Conservation (phyloP, 164 flowering plant genomes). For the Santalum album region DNA sequence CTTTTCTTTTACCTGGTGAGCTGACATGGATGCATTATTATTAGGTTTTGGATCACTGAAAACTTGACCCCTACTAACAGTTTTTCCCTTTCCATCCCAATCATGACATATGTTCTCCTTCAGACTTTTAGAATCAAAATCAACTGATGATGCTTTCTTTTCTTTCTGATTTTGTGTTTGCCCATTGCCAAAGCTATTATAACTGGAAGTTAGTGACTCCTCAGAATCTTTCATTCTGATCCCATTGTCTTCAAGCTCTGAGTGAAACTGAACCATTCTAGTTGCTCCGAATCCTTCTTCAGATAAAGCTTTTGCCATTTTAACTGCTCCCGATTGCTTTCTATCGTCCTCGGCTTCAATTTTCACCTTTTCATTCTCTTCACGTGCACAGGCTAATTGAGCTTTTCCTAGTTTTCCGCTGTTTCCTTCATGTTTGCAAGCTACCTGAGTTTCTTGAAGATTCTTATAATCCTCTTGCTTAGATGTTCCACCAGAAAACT, state of each 20-base stretch:
- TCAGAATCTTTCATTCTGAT: slow-evolving; percentile 7
- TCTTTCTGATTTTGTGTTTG: slow-evolving; percentile 9
- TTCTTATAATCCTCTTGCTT: slow-evolving; percentile 3
- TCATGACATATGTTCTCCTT: slow-evolving; percentile 8
- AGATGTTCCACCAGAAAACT: slow-evolving; percentile 9
- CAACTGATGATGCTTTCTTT: slow-evolving; percentile 6
- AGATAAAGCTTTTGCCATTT: slow-evolving; percentile 2
- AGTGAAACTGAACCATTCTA: slow-evolving; percentile 7
- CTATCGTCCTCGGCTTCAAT: slow-evolving; percentile 5
- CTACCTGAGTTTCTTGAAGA: neutral
- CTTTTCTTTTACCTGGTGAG: slow-evolving; percentile 14
- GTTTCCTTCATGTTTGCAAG: slow-evolving; percentile 8
- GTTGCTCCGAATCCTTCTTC: slow-evolving; percentile 6
- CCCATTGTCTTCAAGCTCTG: slow-evolving; percentile 8
- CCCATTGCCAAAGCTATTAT: slow-evolving; percentile 8
- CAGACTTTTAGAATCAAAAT: slow-evolving; percentile 7
- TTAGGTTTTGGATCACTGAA: slow-evolving; percentile 14
- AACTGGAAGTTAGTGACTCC: slow-evolving; percentile 9
- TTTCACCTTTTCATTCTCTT: slow-evolving; percentile 12
- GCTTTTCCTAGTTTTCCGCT: slow-evolving; percentile 5
- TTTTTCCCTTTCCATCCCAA: slow-evolving; percentile 9
- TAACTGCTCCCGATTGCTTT: slow-evolving; percentile 8
- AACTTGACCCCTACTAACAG: slow-evolving; percentile 8
- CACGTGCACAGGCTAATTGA: no score
- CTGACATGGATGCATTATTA: slow-evolving; percentile 12